A percentile compares a stretch with the other conserved stretches of the same genome.
phyloP scores from a whole-genome alignment of 2,329 filamentous ascomycete species.

The Sporothrix euskadiensis region DNA sequence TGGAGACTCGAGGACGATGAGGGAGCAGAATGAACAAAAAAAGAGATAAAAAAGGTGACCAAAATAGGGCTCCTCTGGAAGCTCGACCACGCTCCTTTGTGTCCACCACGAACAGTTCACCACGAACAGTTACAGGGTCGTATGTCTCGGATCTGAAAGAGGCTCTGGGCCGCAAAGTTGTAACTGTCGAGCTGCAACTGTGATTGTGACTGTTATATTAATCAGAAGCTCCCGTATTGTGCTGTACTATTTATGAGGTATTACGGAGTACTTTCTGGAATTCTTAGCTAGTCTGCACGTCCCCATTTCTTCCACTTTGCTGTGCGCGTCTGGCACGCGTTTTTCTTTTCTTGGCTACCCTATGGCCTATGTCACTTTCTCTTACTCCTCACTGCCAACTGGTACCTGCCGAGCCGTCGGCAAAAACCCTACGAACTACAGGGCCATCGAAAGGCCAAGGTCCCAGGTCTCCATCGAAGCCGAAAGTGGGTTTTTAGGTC shows the following conservation, averaged over 20 bases:
- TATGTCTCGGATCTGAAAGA: not conserved
- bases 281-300: not conserved
- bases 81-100: not conserved
- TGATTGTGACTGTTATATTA: not conserved
- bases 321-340: not conserved
- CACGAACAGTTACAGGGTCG: not conserved
- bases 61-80: not conserved
- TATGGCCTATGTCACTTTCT: not conserved
- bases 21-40: not conserved
- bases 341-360: not conserved
- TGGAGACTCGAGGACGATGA: not conserved
- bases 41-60: not conserved
- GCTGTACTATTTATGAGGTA: too few relatives aligned
- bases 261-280: not conserved
- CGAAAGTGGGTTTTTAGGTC: not conserved
- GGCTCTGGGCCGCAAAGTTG: not conserved
- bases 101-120: not conserved
- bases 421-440: not conserved
- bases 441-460: not conserved
- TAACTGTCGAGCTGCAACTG: not conserved
- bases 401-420: not conserved
- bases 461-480: conserved; percentile 3
- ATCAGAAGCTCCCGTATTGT: not conserved
- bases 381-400: not conserved
- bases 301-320: not conserved